A percentile compares a stretch with the other conserved stretches of the same genome.
phyloP scores from a whole-genome alignment of 352 stramenopile genomes.

The Blastocystis sp. region DNA sequence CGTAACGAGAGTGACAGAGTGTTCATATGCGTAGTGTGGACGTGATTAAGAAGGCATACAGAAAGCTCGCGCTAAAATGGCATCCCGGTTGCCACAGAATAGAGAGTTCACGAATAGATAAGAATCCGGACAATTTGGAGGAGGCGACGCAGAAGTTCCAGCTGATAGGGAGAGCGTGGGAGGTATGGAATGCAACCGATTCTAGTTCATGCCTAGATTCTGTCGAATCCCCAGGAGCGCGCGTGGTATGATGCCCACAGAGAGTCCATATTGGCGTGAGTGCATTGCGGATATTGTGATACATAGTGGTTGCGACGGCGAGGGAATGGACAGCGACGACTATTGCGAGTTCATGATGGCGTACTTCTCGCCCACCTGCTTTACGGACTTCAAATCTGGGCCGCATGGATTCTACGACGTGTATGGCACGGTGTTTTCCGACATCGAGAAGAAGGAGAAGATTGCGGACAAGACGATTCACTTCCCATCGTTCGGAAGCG shows the following conservation, averaged over 20 bases:
- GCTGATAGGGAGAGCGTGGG: conserved; percentile 88
- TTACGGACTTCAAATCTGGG: conserved; percentile 81
- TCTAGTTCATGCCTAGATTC: conserved; percentile 73
- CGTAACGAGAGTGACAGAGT: conserved; percentile 75
- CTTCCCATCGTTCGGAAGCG: conserved; percentile 79
- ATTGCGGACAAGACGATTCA: conserved; percentile 43
- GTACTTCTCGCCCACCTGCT: conserved; percentile 81
- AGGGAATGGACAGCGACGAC: conserved; percentile 76
- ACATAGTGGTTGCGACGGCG: conserved; percentile 73
- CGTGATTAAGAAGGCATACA: conserved; percentile 89
- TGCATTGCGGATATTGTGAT: neutral
- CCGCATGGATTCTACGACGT: conserved; percentile 82
- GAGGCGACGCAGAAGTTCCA: conserved; percentile 89
- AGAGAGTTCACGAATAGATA: conserved; percentile 80
- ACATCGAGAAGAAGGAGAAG: conserved; percentile 81
- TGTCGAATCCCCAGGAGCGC: conserved; percentile 77
- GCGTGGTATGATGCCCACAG: conserved; percentile 88
- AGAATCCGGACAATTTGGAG: conserved; percentile 83
- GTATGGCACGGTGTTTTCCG: conserved; percentile 81
- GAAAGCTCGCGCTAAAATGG: conserved; percentile 90
- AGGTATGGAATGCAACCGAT: conserved; percentile 81
- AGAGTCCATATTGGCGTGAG: conserved; percentile 84
- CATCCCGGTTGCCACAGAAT: conserved; percentile 80
- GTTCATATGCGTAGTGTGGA: conserved; percentile 74
- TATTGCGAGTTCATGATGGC: conserved; percentile 80